Evolutionary conservation across 495 filamentous ascomycete species (phyloP), one percentile per base, ranked within the genome.

Genomic region (Clohesyomyces aquaticus): DNA sequence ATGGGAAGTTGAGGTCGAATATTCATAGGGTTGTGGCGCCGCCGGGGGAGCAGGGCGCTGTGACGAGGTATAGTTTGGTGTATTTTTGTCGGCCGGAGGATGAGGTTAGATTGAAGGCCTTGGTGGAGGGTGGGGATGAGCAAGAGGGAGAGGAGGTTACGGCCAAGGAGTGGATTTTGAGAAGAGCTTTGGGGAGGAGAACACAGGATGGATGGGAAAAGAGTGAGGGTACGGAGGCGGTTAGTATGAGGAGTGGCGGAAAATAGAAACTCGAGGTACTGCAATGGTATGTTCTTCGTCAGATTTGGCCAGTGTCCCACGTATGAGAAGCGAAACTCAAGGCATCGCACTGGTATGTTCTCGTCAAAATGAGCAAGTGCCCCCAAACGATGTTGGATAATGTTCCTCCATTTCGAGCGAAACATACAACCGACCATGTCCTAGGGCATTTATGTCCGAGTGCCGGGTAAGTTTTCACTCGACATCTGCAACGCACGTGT

Each of bases 1-100:
- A 80, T 52, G 83, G 85, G 6, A 61, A 83, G n/a, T 69, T 88
- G 42, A 78, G 85, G 21, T 81, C 79, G 0, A 87, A 85, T 65
- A 82, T 87, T 11, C 86, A 88, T 70, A 78, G 86, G 3, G 86
- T 88, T 18, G 81, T 84, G 3, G 76, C 77, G 1, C 78, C 85
- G 1, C 83, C 85, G 0, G 84, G 82, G 3, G 67, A 72, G 4
- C 85, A 88, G 61, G 81, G 72, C 0, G 71, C 70, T n/a, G 72
- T 62, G 29, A 77, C 78, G 35, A 75, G 86, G 35, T 83, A 82
- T 58, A 86, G 83, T 72, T 68, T 88, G 25, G 85, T 87, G 21
- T 87, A 86, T 71, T 88, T 88, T 71, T 73, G 80, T 19, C 72
- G 85, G 49, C 84, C 84, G 1, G 83, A 84, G 66, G 82, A 88